Evolutionary conservation across 345 rosid species (phyloP), one percentile per base, ranked within the genome.

Genomic region (Sisymbrium irio): DNA sequence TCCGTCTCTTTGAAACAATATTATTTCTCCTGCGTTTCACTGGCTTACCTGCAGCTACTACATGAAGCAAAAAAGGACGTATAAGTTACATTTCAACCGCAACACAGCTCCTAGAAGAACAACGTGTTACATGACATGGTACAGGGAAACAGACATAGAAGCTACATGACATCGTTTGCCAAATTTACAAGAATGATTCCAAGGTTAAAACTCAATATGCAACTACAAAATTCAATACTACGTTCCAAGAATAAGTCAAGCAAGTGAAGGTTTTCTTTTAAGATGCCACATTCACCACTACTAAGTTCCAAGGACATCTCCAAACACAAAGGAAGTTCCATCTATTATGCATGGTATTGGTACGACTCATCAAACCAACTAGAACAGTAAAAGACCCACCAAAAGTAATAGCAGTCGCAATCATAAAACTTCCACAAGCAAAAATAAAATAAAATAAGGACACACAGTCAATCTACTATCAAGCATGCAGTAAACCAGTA

Each of bases 11-110:
- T 27, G 0, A 0, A 27, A 2, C 28, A 27, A 27, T 4, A 27
- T 0, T 27, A 50, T 80, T 50, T 11, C 22, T 50, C 33, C 79
- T 77, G 68, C 83, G 77, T 65, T 80, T 82, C 59, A 77, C 32
- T 44, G 83, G 78, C 50, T 75, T 79, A 45, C 75, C 70, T 60
- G 57, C 76, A 75, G 50, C 22, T 56, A 51, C 47, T 67, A 36
- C 45, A 8, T 35, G 60, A 60, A 50, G 8, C n/a, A 27, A 19
- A 53, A 51, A 44, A 73, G 5, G 12, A 36, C 7, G 14, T 58
- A 19, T n/a, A 33, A 20, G 32, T n/a, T 28, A 55, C 50, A 17
- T 42, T 50, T n/a, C 6, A 27, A 42, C 12, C 40, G 12, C 12
- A 36, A 36, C 12, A 36, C 11, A 36, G 12, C 6, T 56, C 25